Evolutionary conservation across 352 stramenopile genomes (phyloP).

Genomic region (Globisporangium abappressorium): DNA sequence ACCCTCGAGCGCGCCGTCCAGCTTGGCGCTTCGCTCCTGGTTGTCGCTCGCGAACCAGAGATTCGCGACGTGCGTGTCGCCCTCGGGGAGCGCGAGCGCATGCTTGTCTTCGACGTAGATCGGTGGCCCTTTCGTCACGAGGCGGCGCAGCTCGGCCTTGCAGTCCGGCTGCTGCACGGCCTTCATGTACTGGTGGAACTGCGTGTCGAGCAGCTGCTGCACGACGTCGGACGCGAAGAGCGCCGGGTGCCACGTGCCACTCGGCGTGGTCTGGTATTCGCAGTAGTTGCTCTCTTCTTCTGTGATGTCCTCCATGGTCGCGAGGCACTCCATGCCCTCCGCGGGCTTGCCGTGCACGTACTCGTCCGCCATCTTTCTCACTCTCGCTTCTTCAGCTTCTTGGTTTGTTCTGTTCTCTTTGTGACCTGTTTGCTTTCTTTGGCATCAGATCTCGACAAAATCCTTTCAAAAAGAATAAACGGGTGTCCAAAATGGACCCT

Average conservation of each 20-base stretch:
- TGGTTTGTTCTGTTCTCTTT: constrained; percentile 4
- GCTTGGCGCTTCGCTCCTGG: constrained; percentile 81
- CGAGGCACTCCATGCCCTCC: constrained; percentile 90
- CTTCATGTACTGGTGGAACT: constrained; percentile 93
- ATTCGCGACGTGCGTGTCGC: constrained; percentile 86
- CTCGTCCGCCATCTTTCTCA: constrained; percentile 19
- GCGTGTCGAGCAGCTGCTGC: constrained; percentile 80
- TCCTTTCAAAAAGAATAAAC: constrained; percentile 1
- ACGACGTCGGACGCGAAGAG: constrained; percentile 74
- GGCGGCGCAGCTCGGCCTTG: constrained; percentile 91
- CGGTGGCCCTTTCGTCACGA: constrained; percentile 88
- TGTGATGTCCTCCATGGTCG: constrained; percentile 95
- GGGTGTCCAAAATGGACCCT: neutral
- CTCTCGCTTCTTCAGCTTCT: neutral
- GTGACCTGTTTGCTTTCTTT: neutral
- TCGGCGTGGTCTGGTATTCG: constrained; percentile 92
- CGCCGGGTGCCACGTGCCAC: constrained; percentile 84
- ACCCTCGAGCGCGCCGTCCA: constrained; percentile 87
- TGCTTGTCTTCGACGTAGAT: constrained; percentile 93
- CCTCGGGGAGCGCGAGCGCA: constrained; percentile 82
- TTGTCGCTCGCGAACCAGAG: constrained; percentile 90
- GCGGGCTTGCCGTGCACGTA: constrained; percentile 69
- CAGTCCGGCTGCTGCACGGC: constrained; percentile 92
- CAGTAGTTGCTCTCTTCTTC: constrained; percentile 85
- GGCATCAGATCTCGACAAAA: neutral